phyloP scores from a whole-genome alignment of 306 rosid genomes.

The Dalbergia cochinchinensis region DNA sequence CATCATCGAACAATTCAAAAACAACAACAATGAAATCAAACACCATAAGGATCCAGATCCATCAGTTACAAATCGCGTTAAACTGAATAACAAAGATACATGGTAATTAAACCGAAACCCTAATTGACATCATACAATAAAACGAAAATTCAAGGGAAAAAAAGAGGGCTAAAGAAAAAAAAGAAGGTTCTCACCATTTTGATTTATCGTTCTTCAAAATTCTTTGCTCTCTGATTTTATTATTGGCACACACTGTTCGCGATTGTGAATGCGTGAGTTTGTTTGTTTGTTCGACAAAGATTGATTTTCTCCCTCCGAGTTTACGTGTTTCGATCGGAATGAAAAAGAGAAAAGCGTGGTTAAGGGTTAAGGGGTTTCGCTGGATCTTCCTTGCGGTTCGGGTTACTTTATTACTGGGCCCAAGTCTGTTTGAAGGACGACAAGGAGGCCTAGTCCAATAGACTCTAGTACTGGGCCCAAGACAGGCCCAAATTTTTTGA shows the following conservation, averaged over 20 bases:
- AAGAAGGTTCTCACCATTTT: slow-evolving; percentile 39
- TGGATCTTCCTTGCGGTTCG: slow-evolving; percentile 20
- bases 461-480: neutral
- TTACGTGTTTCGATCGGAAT: neutral
- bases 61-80: neutral
- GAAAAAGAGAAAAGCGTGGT: slow-evolving; percentile 7
- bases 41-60: neutral
- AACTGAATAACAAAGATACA: neutral
- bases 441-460: neutral
- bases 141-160: neutral
- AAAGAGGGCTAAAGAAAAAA: neutral
- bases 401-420: neutral
- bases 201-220: neutral
- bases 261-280: neutral
- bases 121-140: slow-evolving; percentile 1
- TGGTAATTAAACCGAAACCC: neutral
- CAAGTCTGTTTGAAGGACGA: neutral
- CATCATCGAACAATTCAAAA: slow-evolving; percentile 17
- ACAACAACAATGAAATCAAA: slow-evolving; percentile 10
- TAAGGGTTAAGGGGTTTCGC: neutral
- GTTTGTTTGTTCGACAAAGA: neutral
- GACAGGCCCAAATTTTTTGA: neutral
- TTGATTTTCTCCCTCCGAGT: neutral
- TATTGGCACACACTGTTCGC: neutral
- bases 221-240: neutral